Conservation (phyloP, 2,329 filamentous ascomycete genomes). For the Lecanosticta acicola region DNA sequence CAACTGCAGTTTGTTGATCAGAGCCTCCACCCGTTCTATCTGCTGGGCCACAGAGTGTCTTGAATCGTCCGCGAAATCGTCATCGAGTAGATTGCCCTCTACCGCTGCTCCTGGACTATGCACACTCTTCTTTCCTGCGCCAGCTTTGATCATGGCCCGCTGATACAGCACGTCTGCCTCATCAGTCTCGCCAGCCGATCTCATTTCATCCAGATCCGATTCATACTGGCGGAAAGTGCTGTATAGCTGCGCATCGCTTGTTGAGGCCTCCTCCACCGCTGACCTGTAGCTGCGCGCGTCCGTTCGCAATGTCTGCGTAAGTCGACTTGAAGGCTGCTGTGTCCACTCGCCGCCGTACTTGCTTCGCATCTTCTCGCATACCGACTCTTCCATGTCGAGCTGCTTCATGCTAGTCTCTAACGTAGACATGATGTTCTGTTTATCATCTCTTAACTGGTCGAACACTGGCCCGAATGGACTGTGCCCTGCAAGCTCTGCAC, state of each 20-base stretch:
- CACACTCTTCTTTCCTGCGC: constrained; percentile 58
- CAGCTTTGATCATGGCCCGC: constrained; percentile 72
- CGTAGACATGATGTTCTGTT: constrained; percentile 63
- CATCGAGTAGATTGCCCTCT: constrained; percentile 80
- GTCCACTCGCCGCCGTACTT: constrained; percentile 97
- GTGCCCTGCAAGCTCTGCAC: constrained; percentile 82
- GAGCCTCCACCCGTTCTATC: constrained; percentile 79
- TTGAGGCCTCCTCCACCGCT: constrained; percentile 80
- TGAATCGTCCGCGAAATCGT: constrained; percentile 80
- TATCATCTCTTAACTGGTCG: constrained; percentile 70
- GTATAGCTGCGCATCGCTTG: constrained; percentile 78
- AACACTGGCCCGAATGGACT: constrained; percentile 74
- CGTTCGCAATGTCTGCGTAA: constrained; percentile 79
- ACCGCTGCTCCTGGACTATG: constrained; percentile 47
- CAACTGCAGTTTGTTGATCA: constrained; percentile 83
- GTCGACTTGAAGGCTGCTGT: constrained; percentile 84
- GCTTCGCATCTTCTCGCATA: constrained; percentile 98
- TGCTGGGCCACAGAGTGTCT: constrained; percentile 79
- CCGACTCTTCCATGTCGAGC: constrained; percentile 92
- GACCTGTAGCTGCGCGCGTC: constrained; percentile 85
- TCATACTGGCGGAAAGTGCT: constrained; percentile 81
- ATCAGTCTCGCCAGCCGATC: constrained; percentile 75
- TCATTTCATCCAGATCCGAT: constrained; percentile 90
- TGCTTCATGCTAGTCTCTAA: constrained; percentile 80
- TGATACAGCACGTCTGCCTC: constrained; percentile 88